Evolutionary conservation across 441 rosid genomes (phyloP), one percentile per base, ranked within the genome.

Genomic region (Viola pubescens): DNA sequence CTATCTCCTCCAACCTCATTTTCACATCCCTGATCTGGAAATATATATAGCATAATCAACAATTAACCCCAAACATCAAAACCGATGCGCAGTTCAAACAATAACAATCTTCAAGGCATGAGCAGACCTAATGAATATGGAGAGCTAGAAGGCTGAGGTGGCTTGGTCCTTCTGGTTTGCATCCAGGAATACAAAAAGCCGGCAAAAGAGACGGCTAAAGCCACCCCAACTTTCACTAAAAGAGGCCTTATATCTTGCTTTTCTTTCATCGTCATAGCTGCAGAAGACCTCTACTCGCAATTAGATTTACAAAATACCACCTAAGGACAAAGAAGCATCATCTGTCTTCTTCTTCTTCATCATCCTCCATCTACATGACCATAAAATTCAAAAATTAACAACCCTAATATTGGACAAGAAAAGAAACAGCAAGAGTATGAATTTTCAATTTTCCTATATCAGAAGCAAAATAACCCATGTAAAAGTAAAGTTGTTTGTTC

Each of bases 151-250:
- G 85, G 85, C 70, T 71, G 65, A 56, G 67, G 48, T 11, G 83
- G 77, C 52, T 70, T 76, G 45, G 43, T 51, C 60, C 71, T 74
- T 19, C 72, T 72, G 46, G 53, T 62, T 65, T 73, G 80, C 52
- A 78, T 56, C 41, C 89, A 85, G 56, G 87, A 75, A 73, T 61
- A 79, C 64, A 89, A 61, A 62, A 89, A 73, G 39, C 89, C 94
- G 16, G 90, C 94, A 34, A 84, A 65, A 56, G 95, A 87, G 47
- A 92, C 65, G 37, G 85, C 81, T 3, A 92, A 43, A 48, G 81
- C 98, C 44, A 82, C 76, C 59, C 97, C 97, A 54, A 89, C 11
- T 67, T 80, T 76, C 60, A 86, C 51, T 61, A 85, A 62, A 49
- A 83, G n/a, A 16, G 85, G 73, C 62, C 71, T 84, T 53, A 92